Percentiles rank a stretch among this genome's conserved stretches.
Conservation (phyloP, 2,329 filamentous ascomycete genomes). For the Aspergillus sp. region DNA sequence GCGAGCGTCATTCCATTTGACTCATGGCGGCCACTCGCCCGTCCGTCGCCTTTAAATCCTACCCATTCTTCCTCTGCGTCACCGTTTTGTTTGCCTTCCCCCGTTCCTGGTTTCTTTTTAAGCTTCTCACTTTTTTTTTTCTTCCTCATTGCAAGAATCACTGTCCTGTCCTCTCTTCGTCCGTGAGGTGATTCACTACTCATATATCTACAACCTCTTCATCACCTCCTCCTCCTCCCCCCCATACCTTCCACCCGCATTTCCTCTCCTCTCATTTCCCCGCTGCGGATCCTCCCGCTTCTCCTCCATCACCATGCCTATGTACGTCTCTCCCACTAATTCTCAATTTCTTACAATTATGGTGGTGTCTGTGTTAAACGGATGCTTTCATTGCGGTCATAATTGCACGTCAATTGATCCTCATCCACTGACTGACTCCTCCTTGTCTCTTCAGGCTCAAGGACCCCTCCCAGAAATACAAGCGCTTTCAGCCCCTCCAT, state of each 20-base stretch:
- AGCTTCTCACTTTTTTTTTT: slow-evolving; percentile 2
- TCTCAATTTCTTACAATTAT: neutral
- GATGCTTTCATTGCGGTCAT: too few relatives aligned
- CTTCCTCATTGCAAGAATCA: neutral
- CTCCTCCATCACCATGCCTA: slow-evolving; percentile 37
- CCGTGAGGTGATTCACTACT: neutral
- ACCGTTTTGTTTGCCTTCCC: too few relatives aligned
- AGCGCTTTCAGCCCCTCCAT: slow-evolving; percentile 48
- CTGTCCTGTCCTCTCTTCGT: neutral
- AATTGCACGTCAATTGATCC: slow-evolving; percentile 9
- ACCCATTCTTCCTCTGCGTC: neutral
- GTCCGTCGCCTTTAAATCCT: neutral
- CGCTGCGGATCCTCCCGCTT: slow-evolving; percentile 14
- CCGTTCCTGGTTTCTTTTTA: neutral
- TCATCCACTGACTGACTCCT: neutral
- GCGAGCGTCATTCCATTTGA: slow-evolving; percentile 11
- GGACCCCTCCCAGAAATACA: slow-evolving; percentile 53
- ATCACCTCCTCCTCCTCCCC: neutral
- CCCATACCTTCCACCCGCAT: neutral
- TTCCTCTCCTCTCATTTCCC: slow-evolving; percentile 9
- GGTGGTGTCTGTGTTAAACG: too few relatives aligned
- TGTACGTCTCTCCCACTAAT: slow-evolving; percentile 30
- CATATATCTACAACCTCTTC: neutral
- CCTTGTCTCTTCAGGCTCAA: slow-evolving; percentile 42
- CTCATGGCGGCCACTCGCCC: slow-evolving; percentile 6